phyloP scores from a whole-genome alignment of 345 rosid genomes.

The Citropsis articulata region DNA sequence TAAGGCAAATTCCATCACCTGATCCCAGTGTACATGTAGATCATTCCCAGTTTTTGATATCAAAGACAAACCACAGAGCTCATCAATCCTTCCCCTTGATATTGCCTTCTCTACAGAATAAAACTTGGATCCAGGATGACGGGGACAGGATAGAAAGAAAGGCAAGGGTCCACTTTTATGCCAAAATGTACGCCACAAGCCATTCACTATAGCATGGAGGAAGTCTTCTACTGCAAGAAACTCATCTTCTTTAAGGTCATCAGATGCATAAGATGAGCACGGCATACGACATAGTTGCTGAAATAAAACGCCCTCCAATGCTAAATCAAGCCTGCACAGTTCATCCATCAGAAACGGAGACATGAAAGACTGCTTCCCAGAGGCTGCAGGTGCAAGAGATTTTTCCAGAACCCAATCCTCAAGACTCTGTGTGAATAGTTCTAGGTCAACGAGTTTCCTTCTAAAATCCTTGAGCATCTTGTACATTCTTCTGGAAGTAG shows the following conservation, averaged over 20 bases:
- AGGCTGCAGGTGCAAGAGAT: conserved; percentile 19
- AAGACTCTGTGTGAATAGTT: conserved; percentile 37
- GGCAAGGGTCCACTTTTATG: conserved; percentile 49
- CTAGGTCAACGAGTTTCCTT: conserved; percentile 33
- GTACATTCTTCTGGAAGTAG: conserved; percentile 41
- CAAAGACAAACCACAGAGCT: conserved; percentile 53
- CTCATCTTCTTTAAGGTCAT: conserved; percentile 36
- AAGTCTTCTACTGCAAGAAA: conserved; percentile 59
- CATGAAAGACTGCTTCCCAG: conserved; percentile 29
- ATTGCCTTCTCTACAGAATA: conserved; percentile 49
- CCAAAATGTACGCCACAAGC: conserved; percentile 73
- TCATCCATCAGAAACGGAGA: conserved; percentile 53
- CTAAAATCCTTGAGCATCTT: conserved; percentile 50
- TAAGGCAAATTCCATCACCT: conserved; percentile 43
- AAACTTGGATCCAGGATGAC: conserved; percentile 52
- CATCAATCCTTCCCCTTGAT: conserved; percentile 47
- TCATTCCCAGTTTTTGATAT: conserved; percentile 38
- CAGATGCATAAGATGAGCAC: conserved; percentile 30
- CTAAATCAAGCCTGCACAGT: conserved; percentile 52
- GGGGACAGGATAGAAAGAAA: conserved; percentile 42
- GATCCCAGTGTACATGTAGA: conserved; percentile 47
- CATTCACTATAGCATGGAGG: conserved; percentile 42
- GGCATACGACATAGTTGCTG: conserved; percentile 66
- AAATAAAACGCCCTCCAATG: conserved; percentile 58
- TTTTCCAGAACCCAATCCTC: conserved; percentile 49